These are phyloP conservation scores for Saturnispora mendoncae DNA, from an alignment of 805 yeast species.

Conservation along the genomic window DNA sequence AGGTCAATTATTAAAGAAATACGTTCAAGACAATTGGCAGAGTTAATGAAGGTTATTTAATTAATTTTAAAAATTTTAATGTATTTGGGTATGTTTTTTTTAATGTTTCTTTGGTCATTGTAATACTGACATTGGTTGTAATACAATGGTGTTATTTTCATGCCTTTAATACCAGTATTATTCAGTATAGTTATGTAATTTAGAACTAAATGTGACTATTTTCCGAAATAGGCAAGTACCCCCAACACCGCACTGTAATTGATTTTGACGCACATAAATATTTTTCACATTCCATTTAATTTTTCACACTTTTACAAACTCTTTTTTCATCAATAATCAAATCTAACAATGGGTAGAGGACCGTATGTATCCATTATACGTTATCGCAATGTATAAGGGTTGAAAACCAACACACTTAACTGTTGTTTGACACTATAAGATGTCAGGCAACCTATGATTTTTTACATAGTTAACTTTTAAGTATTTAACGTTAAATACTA, in stretches of 20 bases:
- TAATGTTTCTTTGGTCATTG: no score
- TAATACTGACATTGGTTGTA: no score
- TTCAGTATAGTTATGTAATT: no score
- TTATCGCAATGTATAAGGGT: conserved; percentile 11
- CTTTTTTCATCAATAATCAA: conserved; percentile 2
- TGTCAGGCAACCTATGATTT: conserved; percentile 5
- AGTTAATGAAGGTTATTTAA: not conserved
- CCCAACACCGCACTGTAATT: conserved; percentile 5
- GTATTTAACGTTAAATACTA: no score
- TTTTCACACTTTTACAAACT: conserved; percentile 6
- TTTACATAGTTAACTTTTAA: not conserved
- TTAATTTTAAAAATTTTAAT: not conserved
- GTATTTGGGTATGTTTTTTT: conserved; percentile 1
- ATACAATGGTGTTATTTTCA: no score
- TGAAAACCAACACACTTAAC: not conserved
- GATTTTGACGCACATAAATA: not conserved
- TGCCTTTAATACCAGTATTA: no score
- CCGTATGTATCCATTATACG: conserved; percentile 40
- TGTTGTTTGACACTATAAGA: not conserved
- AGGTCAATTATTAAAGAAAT: conserved; percentile 37
- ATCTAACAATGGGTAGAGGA: conserved; percentile 64
- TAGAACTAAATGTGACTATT: no score
- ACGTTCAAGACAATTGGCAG: conserved; percentile 31
- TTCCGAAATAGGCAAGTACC: conserved; percentile 1
- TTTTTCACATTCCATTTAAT: not conserved